These are phyloP conservation scores for Penicillium sp. DNA, from an alignment of 2,329 filamentous ascomycete species.

Conservation along the genomic window DNA sequence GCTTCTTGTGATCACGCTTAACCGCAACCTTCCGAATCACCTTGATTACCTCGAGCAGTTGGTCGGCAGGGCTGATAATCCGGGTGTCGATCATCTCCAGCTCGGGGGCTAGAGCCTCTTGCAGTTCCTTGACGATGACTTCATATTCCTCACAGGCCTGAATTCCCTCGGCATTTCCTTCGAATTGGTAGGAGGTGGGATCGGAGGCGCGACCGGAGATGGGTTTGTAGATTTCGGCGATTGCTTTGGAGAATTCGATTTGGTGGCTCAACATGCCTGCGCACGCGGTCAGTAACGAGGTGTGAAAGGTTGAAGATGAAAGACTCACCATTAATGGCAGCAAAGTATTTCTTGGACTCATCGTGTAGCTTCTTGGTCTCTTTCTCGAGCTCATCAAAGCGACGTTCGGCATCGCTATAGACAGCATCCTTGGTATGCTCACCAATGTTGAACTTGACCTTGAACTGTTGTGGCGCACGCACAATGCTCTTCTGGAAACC, in stretches of 20 bases:
- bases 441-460: slow-evolving; percentile 89
- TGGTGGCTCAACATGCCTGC: slow-evolving; percentile 89
- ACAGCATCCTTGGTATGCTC: slow-evolving; percentile 93
- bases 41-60: slow-evolving; percentile 93
- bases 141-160: slow-evolving; percentile 96
- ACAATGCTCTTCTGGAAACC: slow-evolving; percentile 88
- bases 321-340: slow-evolving; percentile 79
- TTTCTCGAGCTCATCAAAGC: slow-evolving; percentile 88
- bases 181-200: slow-evolving; percentile 74
- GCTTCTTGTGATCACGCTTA: slow-evolving; percentile 95
- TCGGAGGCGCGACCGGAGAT: slow-evolving; percentile 96
- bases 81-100: slow-evolving; percentile 95
- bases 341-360: slow-evolving; percentile 95
- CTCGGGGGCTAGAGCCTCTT: slow-evolving; percentile 84
- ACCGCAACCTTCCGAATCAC: slow-evolving; percentile 81
- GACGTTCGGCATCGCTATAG: slow-evolving; percentile 89
- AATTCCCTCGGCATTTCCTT: slow-evolving; percentile 92
- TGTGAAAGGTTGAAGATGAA: background rate
- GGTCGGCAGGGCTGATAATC: slow-evolving; percentile 87
- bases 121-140: slow-evolving; percentile 81
- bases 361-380: slow-evolving; percentile 97
- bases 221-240: slow-evolving; percentile 95
- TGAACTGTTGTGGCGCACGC: slow-evolving; percentile 89
- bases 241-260: slow-evolving; percentile 96
- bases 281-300: background rate